Evolutionary conservation across 2,329 filamentous ascomycete genomes (phyloP), one percentile per base, ranked within the genome.

Genomic region (Hypoxylon sp.): DNA sequence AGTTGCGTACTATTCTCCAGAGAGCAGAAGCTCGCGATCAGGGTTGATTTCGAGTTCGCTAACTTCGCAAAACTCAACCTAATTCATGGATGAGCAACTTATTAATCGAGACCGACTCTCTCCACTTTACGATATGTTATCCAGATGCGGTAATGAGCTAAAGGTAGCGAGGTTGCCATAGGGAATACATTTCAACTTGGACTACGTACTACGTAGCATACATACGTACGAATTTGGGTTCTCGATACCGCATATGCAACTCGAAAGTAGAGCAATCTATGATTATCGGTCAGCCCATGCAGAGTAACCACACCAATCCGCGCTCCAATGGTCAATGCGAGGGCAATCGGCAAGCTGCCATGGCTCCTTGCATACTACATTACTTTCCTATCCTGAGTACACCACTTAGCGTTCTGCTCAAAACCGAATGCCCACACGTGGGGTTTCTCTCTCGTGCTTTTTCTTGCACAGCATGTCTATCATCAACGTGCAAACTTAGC

Each of bases 331-430:
- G 68, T 68, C 66, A 63, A 70, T 67, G 69, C 70, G 69, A 74
- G 69, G 71, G 68, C 69, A 73, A 68, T 74, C 68, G 71, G 72
- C 71, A 73, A 68, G 66, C 67, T 72, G 64, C 72, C 73, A 69
- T 72, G 69, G 68, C 64, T 73, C 67, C 70, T 72, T 74, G 70
- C 73, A 72, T 73, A 71, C 69, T 30, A 65, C 60, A 67, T 65
- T 70, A 53, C 53, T 60, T 68, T 70, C 65, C 51, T 58, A 56
- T 66, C 32, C 48, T 45, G 55, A 52, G 55, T 57, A 59, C 67
- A 55, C 67, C 67, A 70, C 60, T 65, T 60, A 57, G 64, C 60
- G 36, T 28, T 63, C 28, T 32, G 52, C 60, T 64, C 53, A 67
- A 66, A 41, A 68, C 69, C 69, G 32, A 67, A 57, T 58, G 36